Conservation (phyloP, 2,329 filamentous ascomycete species). For the Xylariaceae sp. region DNA sequence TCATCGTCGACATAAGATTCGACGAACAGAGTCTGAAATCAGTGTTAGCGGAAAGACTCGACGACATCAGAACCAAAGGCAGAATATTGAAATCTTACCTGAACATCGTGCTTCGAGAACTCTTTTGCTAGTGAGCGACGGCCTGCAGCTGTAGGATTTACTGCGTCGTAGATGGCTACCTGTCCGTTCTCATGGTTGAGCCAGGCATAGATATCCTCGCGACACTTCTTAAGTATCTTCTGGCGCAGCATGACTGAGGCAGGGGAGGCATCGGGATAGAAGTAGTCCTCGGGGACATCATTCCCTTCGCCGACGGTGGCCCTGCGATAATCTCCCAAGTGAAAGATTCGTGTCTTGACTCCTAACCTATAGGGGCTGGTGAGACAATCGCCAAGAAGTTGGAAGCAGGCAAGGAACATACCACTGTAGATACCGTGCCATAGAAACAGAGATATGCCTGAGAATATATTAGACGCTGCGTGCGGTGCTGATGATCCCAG, state of each 20-base stretch:
- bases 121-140: slow-evolving; percentile 85
- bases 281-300: slow-evolving; percentile 92
- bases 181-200: slow-evolving; percentile 96
- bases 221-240: slow-evolving; percentile 95
- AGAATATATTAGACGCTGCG: slow-evolving; percentile 16
- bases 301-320: slow-evolving; percentile 80
- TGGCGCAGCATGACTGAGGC: slow-evolving; percentile 89
- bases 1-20: slow-evolving; percentile 94
- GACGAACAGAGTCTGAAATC: slow-evolving; percentile 80
- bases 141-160: slow-evolving; percentile 82
- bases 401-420: slow-evolving; percentile 34
- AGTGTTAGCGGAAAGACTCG: slow-evolving; percentile 1
- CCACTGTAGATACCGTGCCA: slow-evolving; percentile 92
- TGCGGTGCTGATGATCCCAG: background rate
- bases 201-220: slow-evolving; percentile 95
- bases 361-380: slow-evolving; percentile 59
- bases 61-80: background rate
- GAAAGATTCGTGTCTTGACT: slow-evolving; percentile 96
- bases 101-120: slow-evolving; percentile 94
- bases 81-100: slow-evolving; percentile 44
- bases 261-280: slow-evolving; percentile 90
- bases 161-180: slow-evolving; percentile 96
- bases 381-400: slow-evolving; percentile 4
- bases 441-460: slow-evolving; percentile 89
- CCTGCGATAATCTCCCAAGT: slow-evolving; percentile 91